Base-by-base conservation (phyloP, 441 rosid genomes). In the Daphne laureola region DNA sequence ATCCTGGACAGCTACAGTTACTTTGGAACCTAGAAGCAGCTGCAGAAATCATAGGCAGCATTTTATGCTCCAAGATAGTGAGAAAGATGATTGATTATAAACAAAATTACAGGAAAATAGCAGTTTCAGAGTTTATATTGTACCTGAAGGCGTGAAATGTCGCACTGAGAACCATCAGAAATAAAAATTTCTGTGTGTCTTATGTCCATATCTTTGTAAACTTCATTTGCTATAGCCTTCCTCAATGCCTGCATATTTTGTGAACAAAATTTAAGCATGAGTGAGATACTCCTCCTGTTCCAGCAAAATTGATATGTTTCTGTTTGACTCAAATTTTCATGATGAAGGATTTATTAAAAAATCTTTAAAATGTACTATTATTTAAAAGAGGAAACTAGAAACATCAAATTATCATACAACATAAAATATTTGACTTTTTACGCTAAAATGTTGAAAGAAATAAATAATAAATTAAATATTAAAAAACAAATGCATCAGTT, bases 111-210 rank as follows among this genome's bases (percentile, higher is more conserved):
- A 6, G 25, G 15, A 49, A 23, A 43, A 26, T 3, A 51, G 42
- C 21, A 8, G 14, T 44, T 17, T 0, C 43, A 2, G 15, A 38
- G 38, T 16, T n/a, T 41, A 14, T 43, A 14, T 48, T 21, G 17
- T 63, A 88, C 94, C 89, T 79, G 89, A 60, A 90, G 75, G 51
- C 96, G 96, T 62, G 86, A 64, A 52, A 90, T 81, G 67, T 90
- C 91, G 57, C 96, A 79, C 49, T 87, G 96, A 57, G 96, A 68
- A 45, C 97, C 97, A 66, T 87, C 97, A 43, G 97, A 90, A 51
- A 90, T 71, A 65, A 90, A 87, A 63, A 87, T 70, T 72, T 90
- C 96, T 14, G 46, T 63, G 40, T 76, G 78, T 58, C 70, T 83
- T 23, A 87, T 66, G n/a, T 4, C 17, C 12, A 73, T 45, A 54